phyloP scores from a whole-genome alignment of 2,329 filamentous ascomycete genomes.

The Beauveria brongniartii region DNA sequence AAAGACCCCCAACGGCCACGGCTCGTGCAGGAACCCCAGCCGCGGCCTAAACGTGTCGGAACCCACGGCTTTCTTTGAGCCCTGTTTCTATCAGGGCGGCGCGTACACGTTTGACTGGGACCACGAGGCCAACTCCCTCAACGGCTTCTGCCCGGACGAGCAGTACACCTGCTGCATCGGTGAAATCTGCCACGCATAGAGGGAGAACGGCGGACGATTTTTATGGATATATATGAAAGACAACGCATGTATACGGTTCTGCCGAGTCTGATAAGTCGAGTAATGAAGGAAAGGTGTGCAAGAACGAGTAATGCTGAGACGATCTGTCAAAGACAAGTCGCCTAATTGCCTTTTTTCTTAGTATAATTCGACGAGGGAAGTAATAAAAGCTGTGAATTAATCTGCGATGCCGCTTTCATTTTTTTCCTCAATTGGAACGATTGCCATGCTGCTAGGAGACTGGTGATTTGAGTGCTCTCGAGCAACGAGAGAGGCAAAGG shows the following conservation, averaged over 20 bases:
- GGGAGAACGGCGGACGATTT: neutral
- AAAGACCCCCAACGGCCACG: conserved; percentile 6
- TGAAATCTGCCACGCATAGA: neutral
- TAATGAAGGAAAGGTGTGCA: no score
- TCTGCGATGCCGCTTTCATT: no score
- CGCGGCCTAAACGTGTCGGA: neutral
- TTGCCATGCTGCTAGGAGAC: conserved; percentile 16
- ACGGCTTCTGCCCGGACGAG: conserved; percentile 11
- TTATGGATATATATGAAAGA: neutral
- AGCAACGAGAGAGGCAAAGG: conserved; percentile 34
- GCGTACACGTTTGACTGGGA: conserved; percentile 13
- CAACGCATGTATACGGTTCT: neutral
- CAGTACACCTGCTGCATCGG: conserved; percentile 14
- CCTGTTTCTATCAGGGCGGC: conserved; percentile 10
- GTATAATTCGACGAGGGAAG: no score
- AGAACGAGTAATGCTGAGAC: no score
- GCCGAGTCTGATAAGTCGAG: no score
- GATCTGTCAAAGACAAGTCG: no score
- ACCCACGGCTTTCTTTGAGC: conserved; percentile 3
- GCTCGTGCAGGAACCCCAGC: conserved; percentile 10
- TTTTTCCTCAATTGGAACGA: no score
- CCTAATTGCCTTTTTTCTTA: no score
- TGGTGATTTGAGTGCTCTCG: conserved; percentile 34
- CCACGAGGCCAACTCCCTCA: conserved; percentile 12
- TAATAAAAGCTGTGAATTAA: no score